phyloP scores from a whole-genome alignment of 148 eudicot species.

The Polygonum aviculare region DNA sequence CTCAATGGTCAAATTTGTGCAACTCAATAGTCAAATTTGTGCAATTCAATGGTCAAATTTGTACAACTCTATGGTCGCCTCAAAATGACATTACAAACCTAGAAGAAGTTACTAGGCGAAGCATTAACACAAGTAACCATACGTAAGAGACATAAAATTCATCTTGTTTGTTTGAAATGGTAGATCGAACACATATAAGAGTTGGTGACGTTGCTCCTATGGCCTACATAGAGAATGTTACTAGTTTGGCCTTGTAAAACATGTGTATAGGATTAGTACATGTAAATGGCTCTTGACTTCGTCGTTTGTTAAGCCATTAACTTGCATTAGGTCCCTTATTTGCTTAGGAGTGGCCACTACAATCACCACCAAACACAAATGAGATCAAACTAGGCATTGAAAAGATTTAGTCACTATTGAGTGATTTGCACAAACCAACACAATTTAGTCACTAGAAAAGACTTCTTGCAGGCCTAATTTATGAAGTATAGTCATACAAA shows the following conservation, averaged over 20 bases:
- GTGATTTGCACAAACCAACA: not conserved
- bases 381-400: not conserved
- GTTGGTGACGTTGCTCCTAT: too few species aligned
- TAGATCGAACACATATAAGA: too few species aligned
- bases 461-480: not conserved
- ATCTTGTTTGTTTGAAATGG: too few species aligned
- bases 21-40: too few species aligned
- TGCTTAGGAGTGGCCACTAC: conserved; percentile 73
- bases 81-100: too few species aligned
- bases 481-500: not conserved
- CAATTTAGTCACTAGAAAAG: not conserved
- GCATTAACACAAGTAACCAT: too few species aligned
- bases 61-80: too few species aligned
- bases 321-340: conserved; percentile 53
- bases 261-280: conserved; percentile 17
- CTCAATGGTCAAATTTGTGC: too few species aligned
- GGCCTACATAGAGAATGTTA: not conserved
- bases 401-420: too few species aligned
- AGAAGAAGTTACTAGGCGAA: too few species aligned
- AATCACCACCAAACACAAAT: conserved; percentile 10
- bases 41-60: too few species aligned
- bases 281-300: conserved; percentile 74
- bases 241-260: not conserved
- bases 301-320: conserved; percentile 54
- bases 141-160: too few species aligned